Base-by-base conservation (phyloP, 2,329 filamentous ascomycete genomes). In the Aspergillus candidus region DNA sequence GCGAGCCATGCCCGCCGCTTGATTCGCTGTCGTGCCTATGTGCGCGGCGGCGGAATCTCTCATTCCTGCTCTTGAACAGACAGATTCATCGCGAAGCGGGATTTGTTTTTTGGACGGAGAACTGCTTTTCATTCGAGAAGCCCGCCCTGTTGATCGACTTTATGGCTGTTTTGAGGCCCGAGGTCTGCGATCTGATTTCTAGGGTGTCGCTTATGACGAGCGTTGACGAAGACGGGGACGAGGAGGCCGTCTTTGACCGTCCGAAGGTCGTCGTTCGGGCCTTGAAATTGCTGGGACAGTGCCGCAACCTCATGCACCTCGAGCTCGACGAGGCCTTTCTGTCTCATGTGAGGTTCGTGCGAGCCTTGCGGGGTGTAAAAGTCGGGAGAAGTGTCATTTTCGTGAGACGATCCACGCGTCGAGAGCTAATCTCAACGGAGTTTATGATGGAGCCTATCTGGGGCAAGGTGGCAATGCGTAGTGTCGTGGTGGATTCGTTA, bases 181-280 rank as follows among this genome's bases (percentile, higher is more conserved):
- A 63, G 22, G 41, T 48, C 8, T 40, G 56, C 43, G 43, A 59
- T 48, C 47, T 47, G 47, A 17, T 51, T 13, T 34, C 38, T 32
- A 32, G 35, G 11, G 44, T 51, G 11, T 44, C 43, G n/a, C 42
- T 51, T 14, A 43, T 51, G 40, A 18, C 22, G 31, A 32, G 22
- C 32, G 29, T 17, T 12, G 29, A 40, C 7, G 13, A 40, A 27
- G 6, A 27, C 7, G 22, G 22, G 22, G 22, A 27, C 8, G 22
- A 27, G 4, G 22, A 27, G 7, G 6, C 22, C 10, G 7, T 8
- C 8, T 8, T 27, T 27, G 3, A 8, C 8, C 22, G 7, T 8
- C 22, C 22, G 22, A 27, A 27, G 22, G 22, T 27, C 8, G 22
- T 27, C 22, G 22, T 27, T 4, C 22, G 22, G 1, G 31, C 29